These are phyloP conservation scores for Litchi chinensis DNA, from an alignment of 345 rosid genomes.

Conservation along the genomic window DNA sequence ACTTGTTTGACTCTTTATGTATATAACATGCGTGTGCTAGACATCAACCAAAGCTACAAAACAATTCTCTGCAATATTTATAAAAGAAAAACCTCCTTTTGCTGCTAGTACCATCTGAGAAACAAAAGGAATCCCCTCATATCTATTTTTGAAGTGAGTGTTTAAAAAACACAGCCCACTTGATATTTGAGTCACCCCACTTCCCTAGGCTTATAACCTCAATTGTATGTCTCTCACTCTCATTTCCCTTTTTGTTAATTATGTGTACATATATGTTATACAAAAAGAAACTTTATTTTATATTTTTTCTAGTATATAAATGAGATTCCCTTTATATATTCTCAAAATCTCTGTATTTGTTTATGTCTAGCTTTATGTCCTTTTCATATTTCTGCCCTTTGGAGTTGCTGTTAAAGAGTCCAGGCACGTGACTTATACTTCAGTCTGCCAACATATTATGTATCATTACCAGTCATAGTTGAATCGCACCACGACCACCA, in stretches of 20 bases:
- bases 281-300: background rate
- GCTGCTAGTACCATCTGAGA: background rate
- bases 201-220: constrained; percentile 8
- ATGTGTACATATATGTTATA: background rate
- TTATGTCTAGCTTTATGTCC: background rate
- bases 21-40: background rate
- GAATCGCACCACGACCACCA: background rate
- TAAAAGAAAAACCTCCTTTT: background rate
- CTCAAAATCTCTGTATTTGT: background rate
- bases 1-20: background rate
- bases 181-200: constrained; percentile 10
- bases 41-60: too few relatives aligned
- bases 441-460: background rate
- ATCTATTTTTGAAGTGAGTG: constrained; percentile 12
- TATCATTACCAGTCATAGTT: background rate
- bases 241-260: background rate
- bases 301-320: background rate
- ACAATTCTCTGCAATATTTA: too few relatives aligned
- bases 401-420: constrained; percentile 1
- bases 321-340: background rate
- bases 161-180: background rate
- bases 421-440: constrained; percentile 25
- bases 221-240: background rate
- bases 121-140: constrained; percentile 6
- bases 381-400: constrained; percentile 20